phyloP scores from a whole-genome alignment of 2,329 filamentous ascomycete genomes.

The Fusarium sp. region DNA sequence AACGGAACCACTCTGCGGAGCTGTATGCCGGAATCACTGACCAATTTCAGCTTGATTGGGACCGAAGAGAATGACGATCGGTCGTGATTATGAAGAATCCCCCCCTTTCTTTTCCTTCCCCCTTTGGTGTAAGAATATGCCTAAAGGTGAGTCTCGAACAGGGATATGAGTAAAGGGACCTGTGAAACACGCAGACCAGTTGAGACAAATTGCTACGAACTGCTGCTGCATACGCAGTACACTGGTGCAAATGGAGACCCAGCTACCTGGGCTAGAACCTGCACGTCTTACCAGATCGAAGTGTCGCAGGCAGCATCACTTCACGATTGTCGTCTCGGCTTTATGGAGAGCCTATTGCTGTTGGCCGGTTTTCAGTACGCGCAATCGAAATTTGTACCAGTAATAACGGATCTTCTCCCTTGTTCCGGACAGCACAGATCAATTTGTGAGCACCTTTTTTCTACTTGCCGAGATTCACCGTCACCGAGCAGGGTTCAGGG shows the following conservation, averaged over 20 bases:
- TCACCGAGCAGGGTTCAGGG: constrained; percentile 20
- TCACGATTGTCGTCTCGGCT: constrained; percentile 17
- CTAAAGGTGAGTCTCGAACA: not conserved
- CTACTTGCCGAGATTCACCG: not conserved
- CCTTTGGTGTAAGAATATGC: not conserved
- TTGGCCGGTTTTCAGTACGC: not conserved
- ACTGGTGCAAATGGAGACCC: constrained; percentile 11
- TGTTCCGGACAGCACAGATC: constrained; percentile 3
- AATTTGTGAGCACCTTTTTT: not conserved
- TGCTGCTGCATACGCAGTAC: constrained; percentile 1
- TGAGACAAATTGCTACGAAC: constrained; percentile 6
- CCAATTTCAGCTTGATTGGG: not conserved
- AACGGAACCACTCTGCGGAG: not conserved
- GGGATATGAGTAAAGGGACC: not conserved
- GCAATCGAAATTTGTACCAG: not conserved
- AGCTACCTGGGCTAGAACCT: constrained; percentile 2
- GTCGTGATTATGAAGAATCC: not conserved
- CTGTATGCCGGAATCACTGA: not conserved
- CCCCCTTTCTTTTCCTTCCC: not conserved
- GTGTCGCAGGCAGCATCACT: constrained; percentile 6
- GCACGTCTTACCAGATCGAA: constrained; percentile 17
- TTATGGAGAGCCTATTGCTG: constrained; percentile 1
- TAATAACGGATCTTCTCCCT: not conserved
- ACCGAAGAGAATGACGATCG: not conserved
- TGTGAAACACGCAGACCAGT: constrained; percentile 1